phyloP scores from a whole-genome alignment of 179 eudicot species.

The Amaranthus tricolor region DNA sequence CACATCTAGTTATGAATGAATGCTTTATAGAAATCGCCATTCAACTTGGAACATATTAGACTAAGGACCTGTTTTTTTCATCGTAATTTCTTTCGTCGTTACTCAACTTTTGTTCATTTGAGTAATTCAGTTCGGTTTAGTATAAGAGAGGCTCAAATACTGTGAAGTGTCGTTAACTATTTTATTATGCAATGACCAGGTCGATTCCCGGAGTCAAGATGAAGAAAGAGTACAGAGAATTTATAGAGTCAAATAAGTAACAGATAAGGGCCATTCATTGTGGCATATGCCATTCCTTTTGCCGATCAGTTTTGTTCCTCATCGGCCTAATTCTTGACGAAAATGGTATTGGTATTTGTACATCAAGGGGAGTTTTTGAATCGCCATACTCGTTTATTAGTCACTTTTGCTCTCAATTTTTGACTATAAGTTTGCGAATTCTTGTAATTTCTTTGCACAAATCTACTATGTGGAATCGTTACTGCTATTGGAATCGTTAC shows the following conservation, averaged over 20 bases:
- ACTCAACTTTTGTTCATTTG: too few relatives aligned
- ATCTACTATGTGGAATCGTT: conserved; percentile 15
- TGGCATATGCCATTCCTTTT: conserved; percentile 26
- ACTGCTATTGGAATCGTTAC: background rate
- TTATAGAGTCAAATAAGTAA: conserved; percentile 79
- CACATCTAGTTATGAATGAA: too few relatives aligned
- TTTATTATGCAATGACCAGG: conserved; percentile 48
- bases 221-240: conserved; percentile 99
- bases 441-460: conserved; percentile 18
- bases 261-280: conserved; percentile 43
- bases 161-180: conserved; percentile 1
- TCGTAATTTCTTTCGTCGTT: too few relatives aligned
- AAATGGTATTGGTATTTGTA: conserved; percentile 21
- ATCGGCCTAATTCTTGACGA: conserved; percentile 12
- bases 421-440: conserved; percentile 21
- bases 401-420: conserved; percentile 26
- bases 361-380: conserved; percentile 13
- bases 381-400: conserved; percentile 21
- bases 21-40: too few relatives aligned
- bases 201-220: conserved; percentile 89
- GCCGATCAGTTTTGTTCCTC: conserved; percentile 44
- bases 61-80: too few relatives aligned
- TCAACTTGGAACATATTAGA: too few relatives aligned
- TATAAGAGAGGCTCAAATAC: too few relatives aligned
- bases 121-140: too few relatives aligned